Evolutionary conservation across 1,284 basidiomycete species (phyloP), one percentile per base, ranked within the genome.

Genomic region (Neolentinus lepideus): DNA sequence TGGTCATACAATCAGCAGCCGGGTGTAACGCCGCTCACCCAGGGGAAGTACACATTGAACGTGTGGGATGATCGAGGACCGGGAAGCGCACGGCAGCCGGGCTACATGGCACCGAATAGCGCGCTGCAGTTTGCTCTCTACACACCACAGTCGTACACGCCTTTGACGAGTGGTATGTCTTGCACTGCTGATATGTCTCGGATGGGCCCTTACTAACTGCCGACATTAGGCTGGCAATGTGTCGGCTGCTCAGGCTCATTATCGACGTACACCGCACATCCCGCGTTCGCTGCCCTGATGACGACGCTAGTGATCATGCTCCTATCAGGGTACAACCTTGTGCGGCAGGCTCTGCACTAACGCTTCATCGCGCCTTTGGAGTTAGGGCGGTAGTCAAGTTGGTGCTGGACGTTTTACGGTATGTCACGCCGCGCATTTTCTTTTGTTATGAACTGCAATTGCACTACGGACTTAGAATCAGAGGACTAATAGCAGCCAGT

Each of bases 91-190:
- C 71, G 80, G 35, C 69, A 72, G 19, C 81, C 84, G 0, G 94
- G 94, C 0, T 79, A 77, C 64, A 74, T 98, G 61, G 73, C 73
- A 56, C 82, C 86, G 52, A 93, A 94, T 67, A 77, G 76, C 35
- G 78, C 79, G 2, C 73, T 92, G 46, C 75, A 79, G 63, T 97
- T 98, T 72, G 91, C 90, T 52, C 70, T 98, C 65, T 98, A 97
- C 69, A 85, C 84, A 1, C 93, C 94, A 0, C 80, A 83, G 62
- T 51, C 78, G 6, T 94, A 94, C 67, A 91, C 88, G 0, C 80
- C 86, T 11, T 65, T 94, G 3, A 66, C 80, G 1, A 79, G 82
- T 76, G 83, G 92, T 88, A 50, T 59, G 73, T 66, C 56, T 3
- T 45, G 16, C 43, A 52, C 56, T 54, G 50, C 27, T 50, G 21